Evolutionary conservation across 1,284 basidiomycete species (phyloP), one percentile per base, ranked within the genome.

Genomic region (Leccinum cinnamomeum): DNA sequence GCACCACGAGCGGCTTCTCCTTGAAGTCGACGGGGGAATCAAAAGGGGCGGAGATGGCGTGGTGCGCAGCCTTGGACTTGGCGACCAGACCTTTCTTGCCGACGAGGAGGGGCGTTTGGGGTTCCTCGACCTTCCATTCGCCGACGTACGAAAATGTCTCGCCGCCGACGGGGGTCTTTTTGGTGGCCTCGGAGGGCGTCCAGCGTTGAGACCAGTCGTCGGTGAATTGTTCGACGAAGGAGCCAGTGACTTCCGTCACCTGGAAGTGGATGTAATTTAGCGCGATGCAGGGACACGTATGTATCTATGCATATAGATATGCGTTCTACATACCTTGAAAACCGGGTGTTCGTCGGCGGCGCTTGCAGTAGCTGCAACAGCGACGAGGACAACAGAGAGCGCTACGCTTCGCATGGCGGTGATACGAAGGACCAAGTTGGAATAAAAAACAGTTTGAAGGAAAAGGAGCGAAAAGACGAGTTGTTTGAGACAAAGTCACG

Each of bases 211-310:
- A 77, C 92, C 93, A 97, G 80, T 92, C 91, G 61, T 90, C 85
- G 28, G 90, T 92, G 83, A 99, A 99, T 78, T 99, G 97, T 79
- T 99, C 97, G 70, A 99, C 75, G 83, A 99, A 98, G 64, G 94
- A 89, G n/a, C 92, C 95, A 72, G 91, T 88, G 78, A 98, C 82
- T 62, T 82, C 78, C 60, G 95, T 91, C 54, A 91, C 82, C 93
- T 98, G 72, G 35, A 63, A 51, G 33, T 25, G 48, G 0, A 51
- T 7, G 51, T 30, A 53, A 18, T 48, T 71, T 35, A 66, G 18
- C 28, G 25, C n/a, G 39, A 18, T 61, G 33, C 28, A 55, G 35
- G 58, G 44, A 59, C 62, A 62, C 25, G 55, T 57, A 62, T 23
- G 18, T 20, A 46, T 60, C 11, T 35, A 12, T 35, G 33, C 35